Evolutionary conservation across 257 asterid genomes (phyloP), one percentile per base, ranked within the genome.

Genomic region (Dorcoceras hygrometricum): DNA sequence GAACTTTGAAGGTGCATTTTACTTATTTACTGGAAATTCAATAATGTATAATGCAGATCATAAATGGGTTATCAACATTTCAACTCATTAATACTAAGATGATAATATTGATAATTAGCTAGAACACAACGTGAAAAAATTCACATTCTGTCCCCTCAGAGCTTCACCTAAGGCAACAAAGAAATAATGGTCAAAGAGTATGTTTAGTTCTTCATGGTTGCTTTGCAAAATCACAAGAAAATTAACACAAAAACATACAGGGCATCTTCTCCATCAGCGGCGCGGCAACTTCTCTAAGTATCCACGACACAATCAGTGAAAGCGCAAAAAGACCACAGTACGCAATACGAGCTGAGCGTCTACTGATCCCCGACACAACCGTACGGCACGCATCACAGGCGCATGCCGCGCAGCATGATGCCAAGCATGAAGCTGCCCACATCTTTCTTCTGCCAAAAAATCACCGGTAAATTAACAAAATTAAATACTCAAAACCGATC

Each of bases 401-500:
- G 68, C 95, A 89, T 26, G 86, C 84, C 63, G 93, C 95, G 65
- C 95, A 87, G 78, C 96, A 87, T 36, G 95, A 87, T 27, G 96
- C 95, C 19, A 89, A 86, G 77, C 96, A 89, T 12, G 96, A 75
- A 57, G 96, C 96, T 31, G 96, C 96, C 95, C 95, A 89, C 96
- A 89, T 89, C 71, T 73, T 81, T 83, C 75, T 68, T 75, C 75
- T 39, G 14, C 22, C 62, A 62, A 22, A 32, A 28, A 57, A 55
- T 72, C 19, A 48, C 59, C 43, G 51, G 70, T 27, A 67, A 43
- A 63, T 29, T 75, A 77, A 72, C 77, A 76, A 79, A 39, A 76
- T 57, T 58, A 56, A 71, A 28, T 22, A 61, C 23, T 5, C 59
- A 20, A 54, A 63, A 54, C 19, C 19, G 51, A 59, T 48, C 46